These are phyloP conservation scores for Calonectria henricotiae DNA, from an alignment of 2,329 filamentous ascomycete species.

Conservation along the genomic window DNA sequence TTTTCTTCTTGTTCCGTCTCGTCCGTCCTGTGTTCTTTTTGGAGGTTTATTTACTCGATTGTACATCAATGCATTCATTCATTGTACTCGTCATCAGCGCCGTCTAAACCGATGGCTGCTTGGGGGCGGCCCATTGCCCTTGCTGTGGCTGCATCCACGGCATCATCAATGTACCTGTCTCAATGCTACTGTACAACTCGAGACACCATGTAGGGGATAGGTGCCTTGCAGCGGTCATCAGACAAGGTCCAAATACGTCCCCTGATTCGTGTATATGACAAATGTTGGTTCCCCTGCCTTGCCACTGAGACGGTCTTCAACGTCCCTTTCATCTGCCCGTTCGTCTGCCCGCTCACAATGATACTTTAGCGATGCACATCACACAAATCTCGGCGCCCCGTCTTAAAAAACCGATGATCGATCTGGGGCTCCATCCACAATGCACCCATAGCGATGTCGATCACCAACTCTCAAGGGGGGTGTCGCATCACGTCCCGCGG, in stretches of 20 bases:
- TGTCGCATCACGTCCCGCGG: constrained; percentile 27
- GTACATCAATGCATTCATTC: neutral
- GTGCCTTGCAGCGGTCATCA: constrained; percentile 22
- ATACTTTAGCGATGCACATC: constrained; percentile 21
- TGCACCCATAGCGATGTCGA: constrained; percentile 28
- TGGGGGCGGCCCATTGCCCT: neutral
- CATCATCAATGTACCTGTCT: constrained; percentile 19
- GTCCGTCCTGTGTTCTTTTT: neutral
- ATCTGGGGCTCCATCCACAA: constrained; percentile 36
- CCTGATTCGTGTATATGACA: constrained; percentile 17
- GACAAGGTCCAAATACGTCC: neutral
- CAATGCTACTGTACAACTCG: constrained; percentile 21
- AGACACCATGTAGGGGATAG: constrained; percentile 22
- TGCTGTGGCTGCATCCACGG: constrained; percentile 9
- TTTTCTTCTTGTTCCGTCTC: constrained; percentile 18
- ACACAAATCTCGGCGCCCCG: constrained; percentile 28
- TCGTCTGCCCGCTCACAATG: constrained; percentile 21
- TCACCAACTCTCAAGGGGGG: constrained; percentile 12
- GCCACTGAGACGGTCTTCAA: constrained; percentile 18
- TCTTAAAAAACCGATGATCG: constrained; percentile 22
- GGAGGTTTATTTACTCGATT: neutral
- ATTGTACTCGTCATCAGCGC: constrained; percentile 24
- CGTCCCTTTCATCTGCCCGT: constrained; percentile 21
- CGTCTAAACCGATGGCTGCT: neutral
- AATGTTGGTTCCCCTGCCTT: constrained; percentile 11